Conservation (phyloP, 495 filamentous ascomycete genomes). For the Penicillium herquei region DNA sequence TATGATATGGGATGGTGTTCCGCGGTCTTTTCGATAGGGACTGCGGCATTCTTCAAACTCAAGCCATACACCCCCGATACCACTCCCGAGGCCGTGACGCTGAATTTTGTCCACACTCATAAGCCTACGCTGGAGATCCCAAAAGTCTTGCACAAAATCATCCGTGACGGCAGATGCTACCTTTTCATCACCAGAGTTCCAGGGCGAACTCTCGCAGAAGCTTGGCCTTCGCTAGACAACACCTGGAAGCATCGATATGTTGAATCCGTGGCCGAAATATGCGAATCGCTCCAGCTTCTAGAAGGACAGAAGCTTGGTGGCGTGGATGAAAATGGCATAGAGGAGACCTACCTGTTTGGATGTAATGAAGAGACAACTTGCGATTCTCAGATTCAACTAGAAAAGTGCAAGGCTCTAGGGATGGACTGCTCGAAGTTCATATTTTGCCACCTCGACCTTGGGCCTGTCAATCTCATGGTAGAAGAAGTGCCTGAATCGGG, state of each 20-base stretch:
- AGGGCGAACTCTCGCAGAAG: constrained; percentile 7
- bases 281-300: constrained; percentile 2
- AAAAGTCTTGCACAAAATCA: constrained; percentile 1
- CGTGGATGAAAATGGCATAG: constrained; percentile 9
- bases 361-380: background rate
- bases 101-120: constrained; percentile 12
- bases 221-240: constrained; percentile 13
- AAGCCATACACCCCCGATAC: constrained; percentile 5
- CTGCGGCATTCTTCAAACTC: constrained; percentile 12
- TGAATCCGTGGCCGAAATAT: constrained; percentile 6
- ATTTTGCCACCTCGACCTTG: constrained; percentile 36
- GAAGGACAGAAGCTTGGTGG: constrained; percentile 7
- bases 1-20: constrained; percentile 6
- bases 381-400: constrained; percentile 8
- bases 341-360: constrained; percentile 9
- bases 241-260: constrained; percentile 10
- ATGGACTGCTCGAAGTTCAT: constrained; percentile 29
- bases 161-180: constrained; percentile 7
- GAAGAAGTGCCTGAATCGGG: constrained; percentile 12
- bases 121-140: constrained; percentile 4
- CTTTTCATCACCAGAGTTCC: constrained; percentile 8
- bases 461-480: constrained; percentile 33
- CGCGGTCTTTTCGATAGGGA: constrained; percentile 4
- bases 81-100: constrained; percentile 8
- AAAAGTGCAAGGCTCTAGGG: constrained; percentile 12